These are phyloP conservation scores for Trypanosoma conorhini DNA, from an alignment of 208 protist genomes.

Conservation along the genomic window DNA sequence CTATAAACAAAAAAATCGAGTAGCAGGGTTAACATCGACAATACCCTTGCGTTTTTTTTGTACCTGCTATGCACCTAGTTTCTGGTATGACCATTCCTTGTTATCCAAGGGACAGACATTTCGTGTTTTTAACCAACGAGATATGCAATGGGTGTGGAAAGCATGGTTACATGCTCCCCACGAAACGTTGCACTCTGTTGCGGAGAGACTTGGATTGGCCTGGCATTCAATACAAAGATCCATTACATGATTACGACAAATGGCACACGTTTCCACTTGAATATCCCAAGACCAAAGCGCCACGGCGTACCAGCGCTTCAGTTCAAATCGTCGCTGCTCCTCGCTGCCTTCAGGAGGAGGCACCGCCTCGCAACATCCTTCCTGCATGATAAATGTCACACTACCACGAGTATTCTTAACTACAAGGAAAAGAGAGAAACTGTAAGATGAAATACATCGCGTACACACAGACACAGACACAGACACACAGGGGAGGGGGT, in stretches of 20 bases:
- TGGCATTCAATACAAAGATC: conserved; percentile 99
- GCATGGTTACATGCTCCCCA: conserved; percentile 99
- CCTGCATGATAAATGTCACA: conserved; percentile 20
- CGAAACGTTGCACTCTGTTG: conserved; percentile 96
- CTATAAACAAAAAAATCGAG: too few species aligned
- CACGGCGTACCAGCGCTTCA: conserved; percentile 99
- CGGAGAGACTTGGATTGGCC: conserved; percentile 92
- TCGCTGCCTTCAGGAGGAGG: conserved; percentile 15
- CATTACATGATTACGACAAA: conserved; percentile 99
- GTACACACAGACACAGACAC: too few species aligned
- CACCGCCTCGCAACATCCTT: not conserved
- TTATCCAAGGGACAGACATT: conserved; percentile 98
- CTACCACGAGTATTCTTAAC: not conserved
- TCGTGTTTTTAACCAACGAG: conserved; percentile 98
- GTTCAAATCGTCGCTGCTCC: conserved; percentile 55
- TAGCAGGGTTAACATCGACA: not conserved
- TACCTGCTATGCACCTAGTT: conserved; percentile 90
- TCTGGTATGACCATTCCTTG: conserved; percentile 97
- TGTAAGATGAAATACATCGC: too few species aligned
- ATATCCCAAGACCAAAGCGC: conserved; percentile 99
- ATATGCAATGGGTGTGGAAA: conserved; percentile 99
- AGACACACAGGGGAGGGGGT: too few species aligned
- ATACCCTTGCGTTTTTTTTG: not conserved
- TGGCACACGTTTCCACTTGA: conserved; percentile 98
- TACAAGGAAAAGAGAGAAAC: not conserved